These are phyloP conservation scores for Malassezia brasiliensis DNA, from an alignment of 1,284 basidiomycete genomes.

Conservation along the genomic window DNA sequence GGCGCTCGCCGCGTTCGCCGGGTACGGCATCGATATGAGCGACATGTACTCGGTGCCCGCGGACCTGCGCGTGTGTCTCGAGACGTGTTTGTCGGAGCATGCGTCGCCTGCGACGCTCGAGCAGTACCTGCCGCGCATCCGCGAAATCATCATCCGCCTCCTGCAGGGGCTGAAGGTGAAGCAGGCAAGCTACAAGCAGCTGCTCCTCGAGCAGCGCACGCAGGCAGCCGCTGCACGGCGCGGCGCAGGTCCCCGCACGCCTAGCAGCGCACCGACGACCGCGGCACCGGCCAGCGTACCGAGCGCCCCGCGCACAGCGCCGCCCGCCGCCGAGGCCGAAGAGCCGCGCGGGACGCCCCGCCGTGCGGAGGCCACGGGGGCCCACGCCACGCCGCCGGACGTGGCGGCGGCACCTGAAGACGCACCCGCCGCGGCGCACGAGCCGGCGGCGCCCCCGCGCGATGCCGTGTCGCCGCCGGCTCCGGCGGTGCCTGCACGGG, in stretches of 20 bases:
- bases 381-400: too few relatives aligned
- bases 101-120: constrained; percentile 76
- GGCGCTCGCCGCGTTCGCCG: constrained; percentile 75
- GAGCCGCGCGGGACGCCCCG: too few relatives aligned
- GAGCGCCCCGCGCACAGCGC: background rate
- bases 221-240: background rate
- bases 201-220: constrained; percentile 25
- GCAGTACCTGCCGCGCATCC: constrained; percentile 77
- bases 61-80: constrained; percentile 76
- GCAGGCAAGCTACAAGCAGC: constrained; percentile 62
- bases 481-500: too few relatives aligned
- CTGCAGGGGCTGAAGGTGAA: constrained; percentile 83
- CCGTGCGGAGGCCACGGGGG: too few relatives aligned
- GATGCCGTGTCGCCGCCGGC: too few relatives aligned
- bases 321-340: too few relatives aligned
- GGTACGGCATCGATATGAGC: constrained; percentile 80
- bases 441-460: too few relatives aligned
- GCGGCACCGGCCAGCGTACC: background rate
- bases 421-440: too few relatives aligned
- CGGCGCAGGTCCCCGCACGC: background rate
- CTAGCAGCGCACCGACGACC: background rate
- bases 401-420: too few relatives aligned
- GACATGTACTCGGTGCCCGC: constrained; percentile 80
- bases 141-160: constrained; percentile 82
- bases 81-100: constrained; percentile 80